phyloP scores from a whole-genome alignment of 2,329 filamentous ascomycete species.

The Pleomassaria siparia region DNA sequence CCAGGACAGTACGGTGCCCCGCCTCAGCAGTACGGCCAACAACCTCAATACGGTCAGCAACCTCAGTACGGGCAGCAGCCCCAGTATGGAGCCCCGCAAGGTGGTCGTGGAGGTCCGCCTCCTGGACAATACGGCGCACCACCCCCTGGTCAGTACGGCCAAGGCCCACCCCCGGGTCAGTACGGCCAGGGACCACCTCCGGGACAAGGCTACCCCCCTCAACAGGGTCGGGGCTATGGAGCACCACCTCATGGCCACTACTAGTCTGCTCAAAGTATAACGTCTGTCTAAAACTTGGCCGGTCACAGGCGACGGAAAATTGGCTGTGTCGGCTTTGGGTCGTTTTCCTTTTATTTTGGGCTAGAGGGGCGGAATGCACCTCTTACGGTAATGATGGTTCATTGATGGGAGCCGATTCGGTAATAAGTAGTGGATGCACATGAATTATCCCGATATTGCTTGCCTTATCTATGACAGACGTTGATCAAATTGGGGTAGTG shows the following conservation, averaged over 20 bases:
- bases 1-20: constrained; percentile 30
- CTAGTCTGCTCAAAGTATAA: no score
- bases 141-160: constrained; percentile 6
- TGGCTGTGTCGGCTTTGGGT: no score
- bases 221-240: constrained; percentile 7
- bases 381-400: no score
- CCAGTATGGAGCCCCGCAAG: constrained; percentile 11
- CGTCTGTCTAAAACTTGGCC: no score
- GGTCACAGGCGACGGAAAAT: no score
- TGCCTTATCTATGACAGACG: no score
- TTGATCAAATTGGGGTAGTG: no score
- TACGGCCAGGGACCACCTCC: constrained; percentile 1
- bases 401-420: no score
- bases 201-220: constrained; percentile 15
- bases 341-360: no score
- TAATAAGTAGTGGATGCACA: no score
- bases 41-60: constrained; percentile 27
- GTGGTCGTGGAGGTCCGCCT: constrained; percentile 11
- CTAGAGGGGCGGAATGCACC: no score
- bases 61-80: constrained; percentile 10
- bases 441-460: no score
- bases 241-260: not conserved
- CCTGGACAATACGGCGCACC: constrained; percentile 15
- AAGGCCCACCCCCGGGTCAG: not conserved
- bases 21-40: constrained; percentile 5